Base-by-base conservation (phyloP, 2,329 filamentous ascomycete genomes). In the Westerdykella aurantiaca region DNA sequence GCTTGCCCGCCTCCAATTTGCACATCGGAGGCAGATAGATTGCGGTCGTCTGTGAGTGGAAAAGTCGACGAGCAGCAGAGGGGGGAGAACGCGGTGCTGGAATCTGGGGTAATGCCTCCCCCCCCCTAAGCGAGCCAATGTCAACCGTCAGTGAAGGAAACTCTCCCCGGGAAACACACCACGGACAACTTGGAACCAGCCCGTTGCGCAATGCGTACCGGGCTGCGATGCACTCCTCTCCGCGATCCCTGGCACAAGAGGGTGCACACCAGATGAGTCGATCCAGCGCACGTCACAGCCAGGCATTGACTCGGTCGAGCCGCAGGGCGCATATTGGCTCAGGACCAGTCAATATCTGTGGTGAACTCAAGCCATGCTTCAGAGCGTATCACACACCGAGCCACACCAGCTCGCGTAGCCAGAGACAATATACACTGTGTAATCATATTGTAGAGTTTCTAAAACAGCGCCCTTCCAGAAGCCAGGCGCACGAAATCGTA, bases 401-500 rank as follows among this genome's bases (percentile, higher is more conserved):
- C 17, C 38, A 25, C 33, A 6, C 17, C 33, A 35, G n/a, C 33
- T 35, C 33, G 33, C 33, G 11, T 35, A 35, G n/a, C n/a, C 42
- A 35, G 17, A 35, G 17, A 9, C 17, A 35, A 35, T 35, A 35
- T 35, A 35, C 29, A 17, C 41, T 37, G 40, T 12, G 17, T 34
- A 21, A 22, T 25, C 44, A 41, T 21, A 50, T 50, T 49, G 42
- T 49, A 50, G 33, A 34, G 17, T 38, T 17, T 48, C 51, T 69
- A 75, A 55, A 73, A 78, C 50, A 80, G 56, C 16, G 74, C 75
- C 54, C 78, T 68, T 18, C 79, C 80, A 51, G 76, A 78, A 33
- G 87, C 86, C 61, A 93, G 72, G 39, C 86, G 76, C 34, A 93
- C 88, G 71, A 94, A 94, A 68, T 86, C 89, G 67, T 88, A 91